Evolutionary conservation across 768 basidiomycete genomes (phyloP).

Genomic region (Chlorophyllum brunneum): DNA sequence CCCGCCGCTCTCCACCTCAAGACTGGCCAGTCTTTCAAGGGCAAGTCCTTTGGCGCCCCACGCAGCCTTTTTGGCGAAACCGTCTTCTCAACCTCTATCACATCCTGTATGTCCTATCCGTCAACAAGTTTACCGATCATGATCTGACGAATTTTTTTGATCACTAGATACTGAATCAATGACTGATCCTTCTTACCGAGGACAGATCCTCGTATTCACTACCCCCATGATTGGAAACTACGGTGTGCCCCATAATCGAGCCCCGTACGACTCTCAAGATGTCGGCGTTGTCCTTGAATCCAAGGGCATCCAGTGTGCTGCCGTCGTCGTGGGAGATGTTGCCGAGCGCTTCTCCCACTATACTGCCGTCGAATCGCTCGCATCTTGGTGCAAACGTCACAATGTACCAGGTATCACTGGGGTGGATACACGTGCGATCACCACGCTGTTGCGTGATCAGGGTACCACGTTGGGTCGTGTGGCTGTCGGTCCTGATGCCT

Average conservation of each 20-base stretch:
- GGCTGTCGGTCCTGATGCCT: constrained; percentile 73
- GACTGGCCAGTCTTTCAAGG: constrained; percentile 89
- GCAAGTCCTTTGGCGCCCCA: constrained; percentile 85
- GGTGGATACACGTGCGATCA: constrained; percentile 97
- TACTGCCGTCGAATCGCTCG: constrained; percentile 87
- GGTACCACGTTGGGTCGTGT: constrained; percentile 94
- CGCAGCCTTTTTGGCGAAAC: constrained; percentile 93
- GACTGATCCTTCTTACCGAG: constrained; percentile 98
- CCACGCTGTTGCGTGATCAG: constrained; percentile 88
- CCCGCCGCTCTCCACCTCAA: constrained; percentile 92
- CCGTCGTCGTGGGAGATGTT: constrained; percentile 90
- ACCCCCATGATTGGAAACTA: constrained; percentile 99
- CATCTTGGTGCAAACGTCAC: constrained; percentile 89
- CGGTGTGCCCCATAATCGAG: constrained; percentile 82
- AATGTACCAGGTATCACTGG: constrained; percentile 93
- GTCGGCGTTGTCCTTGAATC: constrained; percentile 91
- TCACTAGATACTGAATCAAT: constrained; percentile 94
- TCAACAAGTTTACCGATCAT: neutral
- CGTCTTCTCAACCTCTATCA: constrained; percentile 98
- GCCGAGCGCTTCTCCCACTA: constrained; percentile 96
- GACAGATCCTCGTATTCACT: constrained; percentile 98
- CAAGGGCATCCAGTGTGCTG: constrained; percentile 84
- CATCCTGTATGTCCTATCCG: constrained; percentile 68
- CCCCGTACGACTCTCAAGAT: constrained; percentile 67
- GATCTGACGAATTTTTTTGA: constrained; percentile 13